phyloP scores from a whole-genome alignment of 2,329 filamentous ascomycete species.

The Amauroascus niger region DNA sequence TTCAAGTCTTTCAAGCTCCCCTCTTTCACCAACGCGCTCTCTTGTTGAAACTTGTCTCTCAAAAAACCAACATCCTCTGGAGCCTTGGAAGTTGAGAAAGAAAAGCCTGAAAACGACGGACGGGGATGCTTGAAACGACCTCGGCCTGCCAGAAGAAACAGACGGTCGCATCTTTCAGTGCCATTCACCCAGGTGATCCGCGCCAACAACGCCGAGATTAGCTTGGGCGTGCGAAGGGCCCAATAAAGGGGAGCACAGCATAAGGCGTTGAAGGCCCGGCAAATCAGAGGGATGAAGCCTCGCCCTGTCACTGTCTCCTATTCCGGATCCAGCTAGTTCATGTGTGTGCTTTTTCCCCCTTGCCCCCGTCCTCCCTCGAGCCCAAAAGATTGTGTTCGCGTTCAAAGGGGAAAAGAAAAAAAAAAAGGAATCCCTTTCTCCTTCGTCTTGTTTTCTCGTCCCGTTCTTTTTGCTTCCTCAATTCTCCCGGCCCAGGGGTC shows the following conservation, averaged over 20 bases:
- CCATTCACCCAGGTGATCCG: background rate
- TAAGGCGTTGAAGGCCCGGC: background rate
- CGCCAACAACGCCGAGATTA: background rate
- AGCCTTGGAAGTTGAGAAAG: too few relatives aligned
- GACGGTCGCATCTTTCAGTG: background rate
- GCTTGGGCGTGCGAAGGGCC: background rate
- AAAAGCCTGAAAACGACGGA: background rate
- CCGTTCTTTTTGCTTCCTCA: background rate
- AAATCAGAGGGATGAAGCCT: background rate
- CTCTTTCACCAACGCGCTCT: too few relatives aligned
- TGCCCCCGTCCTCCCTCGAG: background rate
- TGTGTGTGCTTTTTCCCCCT: slow-evolving; percentile 2
- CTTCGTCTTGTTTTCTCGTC: background rate
- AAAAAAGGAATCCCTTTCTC: too few relatives aligned
- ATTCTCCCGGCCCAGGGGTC: background rate
- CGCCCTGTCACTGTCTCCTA: background rate
- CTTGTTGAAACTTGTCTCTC: too few relatives aligned
- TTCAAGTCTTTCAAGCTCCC: too few relatives aligned
- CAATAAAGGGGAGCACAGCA: background rate
- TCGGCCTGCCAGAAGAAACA: background rate
- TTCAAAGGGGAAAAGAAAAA: background rate
- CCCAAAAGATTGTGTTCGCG: background rate
- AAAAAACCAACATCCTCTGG: too few relatives aligned
- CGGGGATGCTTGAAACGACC: background rate
- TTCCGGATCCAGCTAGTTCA: slow-evolving; percentile 11